Conservation (phyloP, 352 stramenopile genomes). For the Phytophthora megakarya region DNA sequence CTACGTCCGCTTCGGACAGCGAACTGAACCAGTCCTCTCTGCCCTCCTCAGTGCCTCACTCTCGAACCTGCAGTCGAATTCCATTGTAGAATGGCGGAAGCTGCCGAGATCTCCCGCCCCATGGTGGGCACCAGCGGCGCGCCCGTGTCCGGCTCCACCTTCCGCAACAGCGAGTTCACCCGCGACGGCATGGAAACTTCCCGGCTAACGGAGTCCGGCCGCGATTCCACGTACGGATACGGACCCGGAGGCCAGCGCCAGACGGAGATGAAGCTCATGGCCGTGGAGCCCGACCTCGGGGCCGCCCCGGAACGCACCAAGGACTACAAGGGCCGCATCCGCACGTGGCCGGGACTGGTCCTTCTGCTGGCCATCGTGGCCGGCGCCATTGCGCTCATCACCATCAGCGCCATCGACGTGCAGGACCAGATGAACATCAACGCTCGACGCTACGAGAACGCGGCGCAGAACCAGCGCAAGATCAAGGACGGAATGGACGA, state of each 20-base stretch:
- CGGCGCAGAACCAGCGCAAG: slow-evolving; percentile 29
- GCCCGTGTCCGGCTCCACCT: slow-evolving; percentile 38
- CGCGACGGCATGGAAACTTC: slow-evolving; percentile 27
- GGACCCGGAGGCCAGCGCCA: slow-evolving; percentile 33
- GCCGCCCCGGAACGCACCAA: slow-evolving; percentile 46
- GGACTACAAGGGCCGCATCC: slow-evolving; percentile 77
- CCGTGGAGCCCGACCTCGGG: slow-evolving; percentile 45
- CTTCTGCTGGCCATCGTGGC: slow-evolving; percentile 51
- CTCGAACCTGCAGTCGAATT: slow-evolving; percentile 12
- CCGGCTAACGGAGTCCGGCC: slow-evolving; percentile 43
- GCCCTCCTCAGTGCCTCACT: slow-evolving; percentile 10
- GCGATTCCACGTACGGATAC: slow-evolving; percentile 29
- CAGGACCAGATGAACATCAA: slow-evolving; percentile 34
- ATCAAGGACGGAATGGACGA: slow-evolving; percentile 51
- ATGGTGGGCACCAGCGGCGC: slow-evolving; percentile 24
- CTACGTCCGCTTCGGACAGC: neutral
- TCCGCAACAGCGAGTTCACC: slow-evolving; percentile 53
- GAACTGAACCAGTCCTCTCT: slow-evolving; percentile 6
- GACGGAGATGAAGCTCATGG: slow-evolving; percentile 71
- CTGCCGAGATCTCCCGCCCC: slow-evolving; percentile 41
- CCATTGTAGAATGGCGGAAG: too few species aligned
- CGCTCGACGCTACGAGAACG: slow-evolving; percentile 37
- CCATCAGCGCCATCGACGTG: slow-evolving; percentile 45
- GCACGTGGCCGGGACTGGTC: slow-evolving; percentile 65
- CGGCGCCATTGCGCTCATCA: slow-evolving; percentile 51